phyloP scores from a whole-genome alignment of 768 basidiomycete genomes.

The Termitomyces titanicus region DNA sequence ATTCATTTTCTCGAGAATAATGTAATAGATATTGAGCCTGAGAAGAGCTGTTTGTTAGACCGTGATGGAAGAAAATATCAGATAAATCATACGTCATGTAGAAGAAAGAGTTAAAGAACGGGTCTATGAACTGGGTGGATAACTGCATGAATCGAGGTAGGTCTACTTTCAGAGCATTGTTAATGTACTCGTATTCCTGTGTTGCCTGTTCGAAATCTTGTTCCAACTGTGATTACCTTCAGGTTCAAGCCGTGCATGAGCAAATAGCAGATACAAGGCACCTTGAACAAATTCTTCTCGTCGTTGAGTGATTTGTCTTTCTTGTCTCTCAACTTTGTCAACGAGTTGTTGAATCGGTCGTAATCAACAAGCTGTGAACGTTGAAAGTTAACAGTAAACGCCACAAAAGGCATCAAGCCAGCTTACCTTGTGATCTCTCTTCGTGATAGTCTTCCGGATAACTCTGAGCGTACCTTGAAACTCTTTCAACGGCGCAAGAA shows the following conservation, averaged over 20 bases:
- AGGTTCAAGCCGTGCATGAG: constrained; percentile 11
- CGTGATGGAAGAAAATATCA: background rate
- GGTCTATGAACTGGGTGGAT: constrained; percentile 88
- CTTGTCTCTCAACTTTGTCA: constrained; percentile 95
- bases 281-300: constrained; percentile 97
- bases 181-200: constrained; percentile 92
- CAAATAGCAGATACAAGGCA: constrained; percentile 25
- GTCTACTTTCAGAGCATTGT: constrained; percentile 85
- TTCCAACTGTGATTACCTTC: constrained; percentile 56
- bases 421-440: constrained; percentile 91
- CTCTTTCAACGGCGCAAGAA: constrained; percentile 86
- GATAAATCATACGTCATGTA: constrained; percentile 88
- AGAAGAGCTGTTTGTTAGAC: constrained; percentile 1
- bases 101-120: constrained; percentile 97
- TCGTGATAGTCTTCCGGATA: constrained; percentile 92
- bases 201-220: constrained; percentile 94
- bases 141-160: constrained; percentile 91
- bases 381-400: background rate
- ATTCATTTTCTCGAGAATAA: constrained; percentile 92
- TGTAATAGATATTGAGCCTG: constrained; percentile 91
- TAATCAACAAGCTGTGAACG: constrained; percentile 74
- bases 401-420: background rate
- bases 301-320: constrained; percentile 95
- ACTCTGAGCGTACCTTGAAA: constrained; percentile 81
- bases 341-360: constrained; percentile 93